Conservation (phyloP, 108 stramenopile species). For the Nitzschia inconspicua region DNA sequence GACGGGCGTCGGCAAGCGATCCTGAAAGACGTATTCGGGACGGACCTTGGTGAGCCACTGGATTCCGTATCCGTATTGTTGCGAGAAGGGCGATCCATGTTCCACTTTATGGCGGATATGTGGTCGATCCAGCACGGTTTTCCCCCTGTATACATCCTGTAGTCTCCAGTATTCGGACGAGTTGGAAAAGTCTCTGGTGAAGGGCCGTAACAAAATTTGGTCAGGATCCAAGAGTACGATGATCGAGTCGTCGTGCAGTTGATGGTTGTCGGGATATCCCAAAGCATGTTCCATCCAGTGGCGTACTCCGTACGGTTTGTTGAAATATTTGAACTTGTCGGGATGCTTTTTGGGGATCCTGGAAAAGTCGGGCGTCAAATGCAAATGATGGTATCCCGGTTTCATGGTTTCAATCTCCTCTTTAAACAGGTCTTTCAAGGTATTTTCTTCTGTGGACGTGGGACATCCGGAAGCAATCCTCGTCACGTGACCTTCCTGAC, state of each 20-base stretch:
- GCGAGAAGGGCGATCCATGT: conserved; percentile 90
- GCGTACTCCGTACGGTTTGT: conserved; percentile 88
- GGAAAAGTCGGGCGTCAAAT: conserved; percentile 69
- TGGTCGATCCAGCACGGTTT: too few species aligned
- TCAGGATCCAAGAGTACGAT: conserved; percentile 81
- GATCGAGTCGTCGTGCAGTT: conserved; percentile 56
- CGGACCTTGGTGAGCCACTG: conserved; percentile 62
- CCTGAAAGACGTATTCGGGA: conserved; percentile 38
- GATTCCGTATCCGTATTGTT: conserved; percentile 86
- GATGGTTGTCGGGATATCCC: conserved; percentile 48
- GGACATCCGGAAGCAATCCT: conserved; percentile 85
- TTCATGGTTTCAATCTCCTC: conserved; percentile 36
- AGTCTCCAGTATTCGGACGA: conserved; percentile 47
- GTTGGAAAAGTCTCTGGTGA: conserved; percentile 77
- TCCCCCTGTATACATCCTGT: too few species aligned
- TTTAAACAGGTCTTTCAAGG: conserved; percentile 19
- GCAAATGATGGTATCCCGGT: conserved; percentile 62
- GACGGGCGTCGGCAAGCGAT: conserved; percentile 44
- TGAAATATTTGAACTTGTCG: conserved; percentile 61
- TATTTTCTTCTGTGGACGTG: conserved; percentile 12
- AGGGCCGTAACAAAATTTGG: conserved; percentile 71
- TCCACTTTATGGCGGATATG: conserved; percentile 42
- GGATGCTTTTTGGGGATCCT: conserved; percentile 16
- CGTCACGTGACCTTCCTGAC: conserved; percentile 83
- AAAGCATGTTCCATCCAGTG: conserved; percentile 77